Evolutionary conservation across 2,329 filamentous ascomycete species (phyloP).

Genomic region (Fusarium xyrophilum): DNA sequence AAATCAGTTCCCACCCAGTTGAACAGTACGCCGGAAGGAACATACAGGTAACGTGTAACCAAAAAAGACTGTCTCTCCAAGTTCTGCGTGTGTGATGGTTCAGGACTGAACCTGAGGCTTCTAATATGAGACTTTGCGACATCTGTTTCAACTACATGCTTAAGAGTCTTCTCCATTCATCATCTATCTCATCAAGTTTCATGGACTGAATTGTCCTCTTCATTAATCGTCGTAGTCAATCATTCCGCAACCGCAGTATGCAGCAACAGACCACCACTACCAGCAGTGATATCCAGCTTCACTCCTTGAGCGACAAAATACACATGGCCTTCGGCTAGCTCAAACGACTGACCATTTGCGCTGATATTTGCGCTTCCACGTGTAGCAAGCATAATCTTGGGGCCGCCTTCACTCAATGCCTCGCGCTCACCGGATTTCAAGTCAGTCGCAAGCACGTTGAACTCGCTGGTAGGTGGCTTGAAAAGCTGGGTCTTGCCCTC

Average conservation of each 20-base stretch:
- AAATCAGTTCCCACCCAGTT: too few species aligned
- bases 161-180: not conserved
- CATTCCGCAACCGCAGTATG: conserved; percentile 34
- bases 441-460: conserved; percentile 69
- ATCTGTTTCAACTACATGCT: not conserved
- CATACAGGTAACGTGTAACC: not conserved
- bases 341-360: conserved; percentile 31
- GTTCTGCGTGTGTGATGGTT: not conserved
- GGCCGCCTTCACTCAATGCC: conserved; percentile 38
- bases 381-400: conserved; percentile 36
- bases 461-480: conserved; percentile 73
- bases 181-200: not conserved
- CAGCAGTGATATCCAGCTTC: conserved; percentile 31
- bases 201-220: not conserved
- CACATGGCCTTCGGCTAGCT: conserved; percentile 36
- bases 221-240: not conserved
- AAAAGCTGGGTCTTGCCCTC: conserved; percentile 69
- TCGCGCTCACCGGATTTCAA: conserved; percentile 67
- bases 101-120: not conserved
- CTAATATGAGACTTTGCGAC: not conserved
- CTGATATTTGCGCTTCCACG: conserved; percentile 31
- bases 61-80: not conserved
- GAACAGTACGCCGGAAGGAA: not conserved
- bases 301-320: conserved; percentile 39
- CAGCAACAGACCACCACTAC: conserved; percentile 27